Conservation (phyloP, 176 grass and related monocot genomes). For the Raddia distichophylla region DNA sequence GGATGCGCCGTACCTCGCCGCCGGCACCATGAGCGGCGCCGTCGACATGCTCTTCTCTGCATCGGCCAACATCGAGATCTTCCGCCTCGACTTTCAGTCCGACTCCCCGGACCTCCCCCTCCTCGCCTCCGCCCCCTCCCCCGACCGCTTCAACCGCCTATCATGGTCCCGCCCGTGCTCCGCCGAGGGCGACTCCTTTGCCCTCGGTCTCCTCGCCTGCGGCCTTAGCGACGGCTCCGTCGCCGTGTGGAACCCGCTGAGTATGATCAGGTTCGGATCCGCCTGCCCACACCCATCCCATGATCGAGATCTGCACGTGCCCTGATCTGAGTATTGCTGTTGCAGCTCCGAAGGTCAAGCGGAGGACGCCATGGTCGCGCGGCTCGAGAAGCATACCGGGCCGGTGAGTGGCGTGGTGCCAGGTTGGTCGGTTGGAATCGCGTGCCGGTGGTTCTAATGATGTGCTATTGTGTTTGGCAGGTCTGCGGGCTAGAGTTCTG, state of each 20-base stretch:
- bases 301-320: constrained; percentile 36
- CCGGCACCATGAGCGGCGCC: constrained; percentile 94
- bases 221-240: constrained; percentile 87
- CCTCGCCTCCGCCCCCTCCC: constrained; percentile 61
- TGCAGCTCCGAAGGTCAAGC: constrained; percentile 75
- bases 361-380: constrained; percentile 73
- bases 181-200: constrained; percentile 60
- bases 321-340: constrained; percentile 42
- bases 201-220: constrained; percentile 84
- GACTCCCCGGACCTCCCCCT: constrained; percentile 76
- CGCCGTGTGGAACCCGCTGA: constrained; percentile 83
- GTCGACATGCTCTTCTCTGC: constrained; percentile 79
- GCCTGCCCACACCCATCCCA: not conserved
- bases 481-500: constrained; percentile 92
- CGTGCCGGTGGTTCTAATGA: constrained; percentile 3
- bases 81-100: constrained; percentile 92
- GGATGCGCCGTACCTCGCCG: constrained; percentile 86
- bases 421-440: constrained; percentile 13
- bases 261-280: constrained; percentile 83
- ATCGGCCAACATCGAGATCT: constrained; percentile 95
- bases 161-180: constrained; percentile 68
- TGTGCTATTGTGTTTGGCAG: constrained; percentile 49
- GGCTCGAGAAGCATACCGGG: constrained; percentile 85
- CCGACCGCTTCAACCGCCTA: constrained; percentile 92
- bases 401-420: constrained; percentile 55